Evolutionary conservation across 1,284 basidiomycete genomes (phyloP), one percentile per base, ranked within the genome.

Genomic region (Sanghuangporus sanghuang): DNA sequence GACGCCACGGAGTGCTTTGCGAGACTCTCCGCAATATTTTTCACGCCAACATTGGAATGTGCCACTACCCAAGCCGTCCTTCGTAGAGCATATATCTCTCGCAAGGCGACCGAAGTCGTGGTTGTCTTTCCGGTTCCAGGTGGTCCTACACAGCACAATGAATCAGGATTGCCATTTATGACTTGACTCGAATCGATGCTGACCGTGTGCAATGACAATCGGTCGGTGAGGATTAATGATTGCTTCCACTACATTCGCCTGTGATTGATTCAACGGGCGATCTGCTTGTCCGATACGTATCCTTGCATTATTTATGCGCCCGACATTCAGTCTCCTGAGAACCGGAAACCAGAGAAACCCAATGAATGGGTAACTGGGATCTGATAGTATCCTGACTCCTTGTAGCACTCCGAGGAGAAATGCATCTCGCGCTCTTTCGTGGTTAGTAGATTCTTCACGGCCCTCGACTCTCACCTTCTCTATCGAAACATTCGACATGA

Each of bases 21-120:
- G 3, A 83, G 69, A 9, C 71, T 76, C 66, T 78, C 73, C 0
- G 78, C 79, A 46, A 81, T 78, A 63, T 81, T 81, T 67, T 79
- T 79, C 6, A 81, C 78, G 0, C 77, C 79, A 21, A 81, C 79
- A 50, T 81, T 80, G 7, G 70, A 73, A 40, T 74, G 73, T 0
- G 73, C 72, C 14, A 72, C 64, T 9, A 75, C 68, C 67, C 70
- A 76, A 0, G 68, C 66, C 12, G 68, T 35, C 14, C 59, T 27
- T 9, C 46, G 64, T 6, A 46, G 32, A 3, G 60, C 27, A 2
- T 27, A 23, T 62, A 68, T 69, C 16, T 59, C 57, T 12, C 63
- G 55, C 1, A 69, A 69, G 5, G 72, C 71, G 3, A 68, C 69
- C 6, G 72, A 61, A 32, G 75, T 75, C 1, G 69, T 70, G 11